phyloP scores from a whole-genome alignment of 1,284 basidiomycete genomes.

The Inonotus hispidus region DNA sequence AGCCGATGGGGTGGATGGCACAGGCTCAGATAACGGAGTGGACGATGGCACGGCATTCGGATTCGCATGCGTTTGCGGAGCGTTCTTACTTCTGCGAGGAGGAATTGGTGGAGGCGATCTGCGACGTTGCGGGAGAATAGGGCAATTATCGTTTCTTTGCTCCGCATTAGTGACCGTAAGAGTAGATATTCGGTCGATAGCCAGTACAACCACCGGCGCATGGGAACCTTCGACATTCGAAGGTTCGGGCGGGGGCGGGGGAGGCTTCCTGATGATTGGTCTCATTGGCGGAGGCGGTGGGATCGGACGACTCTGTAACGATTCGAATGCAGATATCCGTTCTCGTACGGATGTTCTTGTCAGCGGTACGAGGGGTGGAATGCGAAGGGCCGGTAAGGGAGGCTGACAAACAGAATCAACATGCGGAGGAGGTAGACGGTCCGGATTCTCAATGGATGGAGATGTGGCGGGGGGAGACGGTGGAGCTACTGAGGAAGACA shows the following conservation, averaged over 20 bases:
- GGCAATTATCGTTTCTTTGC: not conserved
- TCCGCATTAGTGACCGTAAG: not conserved
- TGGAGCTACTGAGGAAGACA: not conserved
- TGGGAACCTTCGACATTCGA: not conserved
- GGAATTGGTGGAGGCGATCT: not conserved
- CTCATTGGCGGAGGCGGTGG: constrained; percentile 7
- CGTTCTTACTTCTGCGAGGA: not conserved
- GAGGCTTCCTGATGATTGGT: not conserved
- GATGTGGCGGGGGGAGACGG: not conserved
- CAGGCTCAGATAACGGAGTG: too few relatives aligned
- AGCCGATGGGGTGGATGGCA: too few relatives aligned
- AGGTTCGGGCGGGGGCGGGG: constrained; percentile 4
- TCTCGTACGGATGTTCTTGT: constrained; percentile 6
- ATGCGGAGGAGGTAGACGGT: not conserved
- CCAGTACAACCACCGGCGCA: not conserved
- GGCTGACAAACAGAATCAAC: not conserved
- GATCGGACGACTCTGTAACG: constrained; percentile 1
- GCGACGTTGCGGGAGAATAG: not conserved
- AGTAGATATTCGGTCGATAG: not conserved
- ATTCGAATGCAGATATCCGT: constrained; percentile 1
- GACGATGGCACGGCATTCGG: too few relatives aligned
- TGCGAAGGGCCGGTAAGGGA: not conserved
- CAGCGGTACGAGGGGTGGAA: not conserved
- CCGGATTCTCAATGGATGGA: too few relatives aligned
- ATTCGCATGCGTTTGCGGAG: too few relatives aligned